phyloP scores from a whole-genome alignment of 1,284 basidiomycete genomes.

The Leccinum fuscescens region DNA sequence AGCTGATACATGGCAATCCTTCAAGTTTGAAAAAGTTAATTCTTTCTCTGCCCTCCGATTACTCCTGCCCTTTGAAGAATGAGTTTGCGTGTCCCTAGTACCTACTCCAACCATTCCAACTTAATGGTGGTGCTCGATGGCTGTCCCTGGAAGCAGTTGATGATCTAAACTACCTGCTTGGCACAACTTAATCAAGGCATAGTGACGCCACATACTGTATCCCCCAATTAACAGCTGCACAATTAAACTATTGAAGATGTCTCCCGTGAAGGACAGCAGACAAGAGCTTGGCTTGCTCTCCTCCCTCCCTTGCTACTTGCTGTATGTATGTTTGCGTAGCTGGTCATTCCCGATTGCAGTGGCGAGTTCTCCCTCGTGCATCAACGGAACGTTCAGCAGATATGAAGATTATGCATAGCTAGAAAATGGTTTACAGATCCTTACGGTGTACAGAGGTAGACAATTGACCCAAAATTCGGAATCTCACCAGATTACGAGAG shows the following conservation, averaged over 20 bases:
- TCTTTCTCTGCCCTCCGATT: not conserved
- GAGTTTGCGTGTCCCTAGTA: no score
- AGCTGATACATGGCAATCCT: not conserved
- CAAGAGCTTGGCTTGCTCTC: not conserved
- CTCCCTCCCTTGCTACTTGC: not conserved
- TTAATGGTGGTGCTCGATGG: no score
- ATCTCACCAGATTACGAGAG: conserved; percentile 37
- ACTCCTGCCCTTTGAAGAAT: no score
- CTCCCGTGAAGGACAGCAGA: not conserved
- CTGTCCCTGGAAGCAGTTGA: no score
- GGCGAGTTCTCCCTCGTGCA: not conserved
- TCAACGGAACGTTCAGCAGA: not conserved
- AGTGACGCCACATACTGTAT: no score
- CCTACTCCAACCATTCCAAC: not conserved
- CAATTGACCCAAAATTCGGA: conserved; percentile 2
- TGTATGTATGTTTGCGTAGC: not conserved
- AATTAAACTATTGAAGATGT: no score
- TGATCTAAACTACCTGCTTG: no score
- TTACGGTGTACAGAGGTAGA: conserved; percentile 4
- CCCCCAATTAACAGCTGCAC: no score
- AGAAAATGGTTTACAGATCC: not conserved
- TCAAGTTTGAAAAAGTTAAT: not conserved
- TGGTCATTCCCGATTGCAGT: not conserved
- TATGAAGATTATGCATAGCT: not conserved
- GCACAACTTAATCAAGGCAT: no score